Evolutionary conservation across 2,329 filamentous ascomycete species (phyloP).

Genomic region (Neofusicoccum kwambonambiense): DNA sequence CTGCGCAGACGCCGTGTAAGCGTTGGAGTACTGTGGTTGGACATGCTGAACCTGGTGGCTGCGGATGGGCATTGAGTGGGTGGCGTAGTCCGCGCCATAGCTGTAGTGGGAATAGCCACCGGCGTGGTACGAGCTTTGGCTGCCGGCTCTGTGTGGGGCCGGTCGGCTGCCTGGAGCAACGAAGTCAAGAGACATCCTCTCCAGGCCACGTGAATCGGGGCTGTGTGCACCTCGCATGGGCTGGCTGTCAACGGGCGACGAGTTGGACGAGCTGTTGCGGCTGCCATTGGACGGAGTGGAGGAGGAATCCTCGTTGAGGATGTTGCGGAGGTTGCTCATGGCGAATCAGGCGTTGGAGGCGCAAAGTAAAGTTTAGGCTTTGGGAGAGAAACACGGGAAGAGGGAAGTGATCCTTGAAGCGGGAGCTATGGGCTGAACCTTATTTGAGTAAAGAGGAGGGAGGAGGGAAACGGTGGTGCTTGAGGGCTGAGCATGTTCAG

Average conservation of each 20-base stretch:
- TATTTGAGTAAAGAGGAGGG: background rate
- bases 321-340: conserved; percentile 17
- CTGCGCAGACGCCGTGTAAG: background rate
- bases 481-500: conserved; percentile 3
- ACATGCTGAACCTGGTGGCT: background rate
- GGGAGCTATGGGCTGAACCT: conserved; percentile 8
- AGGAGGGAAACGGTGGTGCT: conserved; percentile 5
- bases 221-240: background rate
- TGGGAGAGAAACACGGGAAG: background rate
- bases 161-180: conserved; percentile 16
- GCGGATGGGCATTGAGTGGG: background rate
- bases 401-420: conserved; percentile 3
- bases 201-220: conserved; percentile 9
- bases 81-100: background rate
- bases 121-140: background rate
- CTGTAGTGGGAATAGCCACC: conserved; percentile 4
- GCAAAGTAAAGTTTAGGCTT: background rate
- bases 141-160: background rate
- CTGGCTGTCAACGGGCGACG: background rate
- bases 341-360: background rate
- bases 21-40: background rate
- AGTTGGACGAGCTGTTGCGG: background rate
- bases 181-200: conserved; percentile 19
- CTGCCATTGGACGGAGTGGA: conserved; percentile 2
- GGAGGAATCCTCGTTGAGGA: conserved; percentile 16